Evolutionary conservation across 352 stramenopile genomes (phyloP).

Genomic region (Aphanomyces astaci): DNA sequence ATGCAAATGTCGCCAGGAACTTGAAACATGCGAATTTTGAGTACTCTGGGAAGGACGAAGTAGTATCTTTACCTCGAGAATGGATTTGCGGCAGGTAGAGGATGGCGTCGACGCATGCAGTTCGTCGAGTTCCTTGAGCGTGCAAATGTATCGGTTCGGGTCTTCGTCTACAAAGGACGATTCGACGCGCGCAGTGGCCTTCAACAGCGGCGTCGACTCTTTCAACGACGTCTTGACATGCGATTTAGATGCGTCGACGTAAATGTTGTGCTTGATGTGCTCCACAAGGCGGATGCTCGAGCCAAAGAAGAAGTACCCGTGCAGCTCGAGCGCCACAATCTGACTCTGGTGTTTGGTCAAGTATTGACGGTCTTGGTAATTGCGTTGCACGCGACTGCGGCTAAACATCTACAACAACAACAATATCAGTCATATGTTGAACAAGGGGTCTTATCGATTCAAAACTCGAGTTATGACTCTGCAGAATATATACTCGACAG

Average conservation of each 20-base stretch:
- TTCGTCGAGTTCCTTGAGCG: slow-evolving; percentile 26
- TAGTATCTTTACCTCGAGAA: not conserved
- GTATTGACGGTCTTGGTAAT: slow-evolving; percentile 19
- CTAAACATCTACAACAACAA: slow-evolving; percentile 53
- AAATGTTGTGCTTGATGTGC: slow-evolving; percentile 55
- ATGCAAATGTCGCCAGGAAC: no score
- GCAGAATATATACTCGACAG: no score
- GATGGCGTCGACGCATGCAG: not conserved
- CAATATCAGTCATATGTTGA: no score
- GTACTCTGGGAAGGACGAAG: no score
- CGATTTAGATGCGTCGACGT: slow-evolving; percentile 27
- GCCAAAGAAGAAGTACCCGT: slow-evolving; percentile 74
- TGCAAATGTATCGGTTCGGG: slow-evolving; percentile 8
- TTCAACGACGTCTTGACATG: slow-evolving; percentile 4
- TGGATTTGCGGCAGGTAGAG: not conserved
- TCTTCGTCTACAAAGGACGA: not conserved
- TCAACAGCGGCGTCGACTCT: slow-evolving; percentile 8
- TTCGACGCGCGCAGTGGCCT: slow-evolving; percentile 17
- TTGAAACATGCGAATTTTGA: no score
- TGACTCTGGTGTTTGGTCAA: slow-evolving; percentile 34
- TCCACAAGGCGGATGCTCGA: slow-evolving; percentile 62
- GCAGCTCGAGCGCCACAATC: slow-evolving; percentile 58
- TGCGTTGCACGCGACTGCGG: slow-evolving; percentile 31
- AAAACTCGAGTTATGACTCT: no score
- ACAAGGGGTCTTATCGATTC: no score